Conservation (phyloP, 2,329 filamentous ascomycete genomes). For the Hypoxylon sp. region DNA sequence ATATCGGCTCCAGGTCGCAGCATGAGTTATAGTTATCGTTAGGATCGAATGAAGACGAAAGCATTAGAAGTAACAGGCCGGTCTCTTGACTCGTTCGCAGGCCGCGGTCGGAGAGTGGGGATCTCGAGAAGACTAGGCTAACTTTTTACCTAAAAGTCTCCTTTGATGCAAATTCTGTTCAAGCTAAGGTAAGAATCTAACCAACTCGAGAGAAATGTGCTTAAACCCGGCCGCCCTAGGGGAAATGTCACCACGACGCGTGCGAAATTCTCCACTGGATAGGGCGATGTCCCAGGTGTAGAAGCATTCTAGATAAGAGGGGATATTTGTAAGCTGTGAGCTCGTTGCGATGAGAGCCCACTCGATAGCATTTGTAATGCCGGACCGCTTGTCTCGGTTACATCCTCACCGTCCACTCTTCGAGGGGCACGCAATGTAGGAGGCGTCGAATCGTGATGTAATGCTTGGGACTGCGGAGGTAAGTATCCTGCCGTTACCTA, state of each 20-base stretch:
- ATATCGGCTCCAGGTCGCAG: background rate
- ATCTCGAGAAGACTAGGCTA: background rate
- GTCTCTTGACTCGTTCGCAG: background rate
- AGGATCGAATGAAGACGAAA: background rate
- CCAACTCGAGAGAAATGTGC: background rate
- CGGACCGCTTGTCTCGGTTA: background rate
- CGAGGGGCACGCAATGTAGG: background rate
- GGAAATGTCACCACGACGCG: background rate
- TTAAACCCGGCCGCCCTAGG: too few species aligned
- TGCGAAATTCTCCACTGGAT: background rate
- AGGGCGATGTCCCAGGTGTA: background rate
- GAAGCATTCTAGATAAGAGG: background rate
- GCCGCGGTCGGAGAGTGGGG: background rate
- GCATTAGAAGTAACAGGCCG: background rate
- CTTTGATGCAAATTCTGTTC: background rate
- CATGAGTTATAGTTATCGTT: background rate
- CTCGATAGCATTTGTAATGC: background rate
- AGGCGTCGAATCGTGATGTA: background rate
- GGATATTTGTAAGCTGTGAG: slow-evolving; percentile 1
- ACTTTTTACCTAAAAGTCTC: background rate
- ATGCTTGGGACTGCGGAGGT: background rate
- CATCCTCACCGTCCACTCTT: background rate
- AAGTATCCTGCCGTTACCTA: background rate
- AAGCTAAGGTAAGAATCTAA: background rate
- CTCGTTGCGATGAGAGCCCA: background rate